phyloP scores from a whole-genome alignment of 164 flowering plant genomes.

The Santalum album region DNA sequence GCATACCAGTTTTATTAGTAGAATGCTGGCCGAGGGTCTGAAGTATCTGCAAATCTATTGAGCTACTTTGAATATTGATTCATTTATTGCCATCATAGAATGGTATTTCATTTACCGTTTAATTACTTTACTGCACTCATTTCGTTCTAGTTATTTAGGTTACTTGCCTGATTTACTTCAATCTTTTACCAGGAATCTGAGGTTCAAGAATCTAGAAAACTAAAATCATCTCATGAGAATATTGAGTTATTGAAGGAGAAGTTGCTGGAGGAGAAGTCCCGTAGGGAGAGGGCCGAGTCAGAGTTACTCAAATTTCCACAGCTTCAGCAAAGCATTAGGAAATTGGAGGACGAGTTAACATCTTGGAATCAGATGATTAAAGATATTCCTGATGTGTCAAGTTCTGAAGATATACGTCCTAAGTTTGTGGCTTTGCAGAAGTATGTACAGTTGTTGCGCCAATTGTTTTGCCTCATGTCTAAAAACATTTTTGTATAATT shows the following conservation, averaged over 20 bases:
- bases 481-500: too few species aligned
- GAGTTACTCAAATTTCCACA: slow-evolving; percentile 58
- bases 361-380: slow-evolving; percentile 54
- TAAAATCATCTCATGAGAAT: slow-evolving; percentile 57
- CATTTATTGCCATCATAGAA: too few species aligned
- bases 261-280: slow-evolving; percentile 58
- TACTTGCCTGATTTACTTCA: neutral
- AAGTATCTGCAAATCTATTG: too few species aligned
- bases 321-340: slow-evolving; percentile 34
- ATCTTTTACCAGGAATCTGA: slow-evolving; percentile 57
- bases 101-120: too few species aligned
- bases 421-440: slow-evolving; percentile 67
- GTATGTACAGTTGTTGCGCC: slow-evolving; percentile 35
- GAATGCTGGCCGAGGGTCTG: too few species aligned
- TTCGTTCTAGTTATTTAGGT: slow-evolving; percentile 1
- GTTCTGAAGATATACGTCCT: slow-evolving; percentile 51
- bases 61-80: too few species aligned
- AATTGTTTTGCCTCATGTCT: too few species aligned
- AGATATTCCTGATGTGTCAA: slow-evolving; percentile 68
- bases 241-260: slow-evolving; percentile 71
- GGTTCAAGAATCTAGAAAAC: slow-evolving; percentile 80
- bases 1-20: too few species aligned
- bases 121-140: too few species aligned
- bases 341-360: slow-evolving; percentile 72
- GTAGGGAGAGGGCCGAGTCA: slow-evolving; percentile 71